These are phyloP conservation scores for Exserohilum turcica DNA, from an alignment of 2,329 filamentous ascomycete species.

Conservation along the genomic window DNA sequence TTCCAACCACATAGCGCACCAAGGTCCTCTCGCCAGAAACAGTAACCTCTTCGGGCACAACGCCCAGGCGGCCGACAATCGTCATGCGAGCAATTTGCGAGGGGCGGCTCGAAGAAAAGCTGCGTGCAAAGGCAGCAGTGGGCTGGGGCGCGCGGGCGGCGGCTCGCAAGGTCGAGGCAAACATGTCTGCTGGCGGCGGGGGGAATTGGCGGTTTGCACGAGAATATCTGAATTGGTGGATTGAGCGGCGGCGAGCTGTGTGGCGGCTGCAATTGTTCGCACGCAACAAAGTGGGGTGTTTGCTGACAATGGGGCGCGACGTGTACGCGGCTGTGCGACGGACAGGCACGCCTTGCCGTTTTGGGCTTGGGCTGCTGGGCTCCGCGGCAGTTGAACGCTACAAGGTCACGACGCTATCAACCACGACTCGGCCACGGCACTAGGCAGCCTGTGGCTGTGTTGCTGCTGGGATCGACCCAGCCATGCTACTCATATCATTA, in stretches of 20 bases:
- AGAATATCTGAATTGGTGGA: background rate
- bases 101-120: slow-evolving; percentile 73
- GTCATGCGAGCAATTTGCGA: slow-evolving; percentile 77
- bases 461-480: slow-evolving; percentile 6
- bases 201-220: background rate
- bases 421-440: background rate
- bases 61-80: slow-evolving; percentile 82
- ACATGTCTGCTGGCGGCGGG: slow-evolving; percentile 27
- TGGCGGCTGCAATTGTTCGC: slow-evolving; percentile 8
- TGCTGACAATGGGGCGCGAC: slow-evolving; percentile 17
- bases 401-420: background rate
- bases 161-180: slow-evolving; percentile 53
- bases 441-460: slow-evolving; percentile 12
- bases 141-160: slow-evolving; percentile 53
- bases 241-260: slow-evolving; percentile 4
- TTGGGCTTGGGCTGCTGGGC: slow-evolving; percentile 9
- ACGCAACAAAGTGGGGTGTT: slow-evolving; percentile 15
- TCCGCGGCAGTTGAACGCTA: background rate
- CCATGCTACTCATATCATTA: slow-evolving; percentile 5
- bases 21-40: slow-evolving; percentile 76
- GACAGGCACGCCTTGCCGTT: background rate
- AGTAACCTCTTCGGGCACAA: slow-evolving; percentile 76
- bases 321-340: slow-evolving; percentile 20
- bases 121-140: slow-evolving; percentile 59
- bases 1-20: slow-evolving; percentile 77